A percentile compares a stretch with the other conserved stretches of the same genome.
Conservation (phyloP, 2,329 filamentous ascomycete genomes). For the Incumbomyces lentus region DNA sequence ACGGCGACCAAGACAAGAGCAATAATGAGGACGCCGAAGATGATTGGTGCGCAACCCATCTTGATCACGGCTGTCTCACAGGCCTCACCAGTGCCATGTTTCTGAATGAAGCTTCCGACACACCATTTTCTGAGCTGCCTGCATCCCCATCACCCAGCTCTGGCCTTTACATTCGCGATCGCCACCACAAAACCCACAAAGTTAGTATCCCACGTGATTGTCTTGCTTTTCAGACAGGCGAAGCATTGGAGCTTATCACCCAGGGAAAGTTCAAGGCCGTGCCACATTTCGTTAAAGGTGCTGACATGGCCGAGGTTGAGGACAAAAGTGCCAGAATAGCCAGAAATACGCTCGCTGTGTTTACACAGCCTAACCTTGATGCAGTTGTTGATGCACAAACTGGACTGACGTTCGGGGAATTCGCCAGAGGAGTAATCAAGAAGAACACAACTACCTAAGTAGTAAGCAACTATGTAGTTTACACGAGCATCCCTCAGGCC, state of each 20-base stretch:
- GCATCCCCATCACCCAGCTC: constrained; percentile 71
- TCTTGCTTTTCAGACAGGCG: constrained; percentile 91
- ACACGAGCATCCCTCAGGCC: too few relatives aligned
- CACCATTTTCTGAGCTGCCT: constrained; percentile 47
- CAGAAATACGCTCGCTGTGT: constrained; percentile 85
- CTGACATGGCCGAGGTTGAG: constrained; percentile 39
- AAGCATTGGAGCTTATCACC: constrained; percentile 84
- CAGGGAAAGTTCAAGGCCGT: constrained; percentile 86
- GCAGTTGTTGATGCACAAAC: constrained; percentile 57
- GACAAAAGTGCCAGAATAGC: constrained; percentile 46
- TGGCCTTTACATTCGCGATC: constrained; percentile 88
- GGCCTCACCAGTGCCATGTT: constrained; percentile 95
- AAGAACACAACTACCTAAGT: constrained; percentile 46
- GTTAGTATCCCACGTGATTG: constrained; percentile 84
- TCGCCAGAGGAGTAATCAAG: constrained; percentile 71
- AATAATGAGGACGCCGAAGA: constrained; percentile 46
- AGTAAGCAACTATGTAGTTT: too few relatives aligned
- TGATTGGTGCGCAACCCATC: constrained; percentile 73
- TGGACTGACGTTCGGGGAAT: constrained; percentile 64
- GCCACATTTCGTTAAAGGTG: constrained; percentile 85
- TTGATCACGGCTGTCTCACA: constrained; percentile 89
- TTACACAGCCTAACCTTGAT: constrained; percentile 89
- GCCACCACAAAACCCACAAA: constrained; percentile 72
- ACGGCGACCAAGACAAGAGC: neutral
- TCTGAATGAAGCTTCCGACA: constrained; percentile 56